Conservation (phyloP, 2,329 filamentous ascomycete genomes). For the Talaromyces islandicus region DNA sequence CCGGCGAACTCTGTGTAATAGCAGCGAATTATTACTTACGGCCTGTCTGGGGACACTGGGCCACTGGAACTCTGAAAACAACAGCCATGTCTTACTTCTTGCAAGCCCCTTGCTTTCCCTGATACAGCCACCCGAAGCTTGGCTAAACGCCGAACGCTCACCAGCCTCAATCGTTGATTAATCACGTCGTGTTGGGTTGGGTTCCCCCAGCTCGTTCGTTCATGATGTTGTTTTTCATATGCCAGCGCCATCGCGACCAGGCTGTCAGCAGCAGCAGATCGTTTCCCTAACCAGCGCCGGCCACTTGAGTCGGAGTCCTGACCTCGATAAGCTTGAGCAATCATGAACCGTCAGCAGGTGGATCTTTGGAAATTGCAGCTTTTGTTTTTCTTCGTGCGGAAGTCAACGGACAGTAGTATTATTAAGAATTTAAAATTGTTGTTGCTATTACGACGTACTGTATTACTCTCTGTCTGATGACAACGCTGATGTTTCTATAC, state of each 20-base stretch:
- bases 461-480: neutral
- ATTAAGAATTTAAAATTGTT: neutral
- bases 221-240: neutral
- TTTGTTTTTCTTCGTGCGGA: neutral
- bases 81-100: too few relatives aligned
- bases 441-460: neutral
- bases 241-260: neutral
- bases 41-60: neutral
- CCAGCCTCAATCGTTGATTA: neutral
- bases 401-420: neutral
- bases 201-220: neutral
- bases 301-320: neutral
- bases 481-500: neutral
- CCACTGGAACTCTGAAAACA: too few relatives aligned
- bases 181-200: too few relatives aligned
- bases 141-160: neutral
- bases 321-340: neutral
- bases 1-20: neutral
- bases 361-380: neutral
- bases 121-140: neutral
- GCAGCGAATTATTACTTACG: neutral
- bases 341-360: neutral
- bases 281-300: neutral
- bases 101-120: neutral
- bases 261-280: neutral